Evolutionary conservation across 116 monocot species (phyloP).

Genomic region (Posidonia oceanica): DNA sequence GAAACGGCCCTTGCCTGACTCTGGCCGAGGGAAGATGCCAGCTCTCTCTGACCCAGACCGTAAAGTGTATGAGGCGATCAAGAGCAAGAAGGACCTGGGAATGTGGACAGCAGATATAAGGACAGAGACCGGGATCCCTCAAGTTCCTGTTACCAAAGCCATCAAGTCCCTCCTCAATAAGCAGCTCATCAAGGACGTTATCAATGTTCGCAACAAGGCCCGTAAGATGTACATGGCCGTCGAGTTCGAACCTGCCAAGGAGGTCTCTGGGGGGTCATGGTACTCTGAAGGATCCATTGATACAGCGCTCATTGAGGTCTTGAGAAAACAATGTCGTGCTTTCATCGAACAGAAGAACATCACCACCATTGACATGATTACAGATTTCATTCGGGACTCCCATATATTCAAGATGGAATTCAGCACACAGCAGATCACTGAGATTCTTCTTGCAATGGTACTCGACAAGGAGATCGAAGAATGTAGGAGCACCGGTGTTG

Average conservation of each 20-base stretch:
- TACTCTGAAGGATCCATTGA: constrained; percentile 48
- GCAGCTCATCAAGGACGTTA: constrained; percentile 50
- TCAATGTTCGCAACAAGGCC: constrained; percentile 22
- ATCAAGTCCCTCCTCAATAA: constrained; percentile 39
- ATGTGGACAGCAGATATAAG: constrained; percentile 43
- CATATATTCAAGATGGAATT: constrained; percentile 14
- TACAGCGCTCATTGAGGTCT: constrained; percentile 24
- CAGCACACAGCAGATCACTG: constrained; percentile 26
- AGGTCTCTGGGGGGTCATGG: constrained; percentile 68
- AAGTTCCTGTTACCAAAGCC: constrained; percentile 19
- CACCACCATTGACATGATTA: constrained; percentile 26
- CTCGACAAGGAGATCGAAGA: constrained; percentile 65
- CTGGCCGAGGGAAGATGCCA: too few relatives aligned
- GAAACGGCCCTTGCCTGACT: too few relatives aligned
- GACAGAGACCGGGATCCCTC: constrained; percentile 12
- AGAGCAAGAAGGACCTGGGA: constrained; percentile 32
- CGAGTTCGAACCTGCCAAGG: constrained; percentile 53
- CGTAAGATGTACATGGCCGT: constrained; percentile 54
- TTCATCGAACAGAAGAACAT: constrained; percentile 22
- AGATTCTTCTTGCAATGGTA: constrained; percentile 39
- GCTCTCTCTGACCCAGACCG: too few relatives aligned
- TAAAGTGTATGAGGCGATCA: constrained; percentile 31
- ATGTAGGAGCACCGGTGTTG: constrained; percentile 48
- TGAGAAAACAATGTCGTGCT: constrained; percentile 21
- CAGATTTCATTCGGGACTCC: constrained; percentile 16